Percentiles rank a stretch among this genome's conserved stretches.
Conservation (phyloP, 164 flowering plant species). For the Amborella trichopoda region DNA sequence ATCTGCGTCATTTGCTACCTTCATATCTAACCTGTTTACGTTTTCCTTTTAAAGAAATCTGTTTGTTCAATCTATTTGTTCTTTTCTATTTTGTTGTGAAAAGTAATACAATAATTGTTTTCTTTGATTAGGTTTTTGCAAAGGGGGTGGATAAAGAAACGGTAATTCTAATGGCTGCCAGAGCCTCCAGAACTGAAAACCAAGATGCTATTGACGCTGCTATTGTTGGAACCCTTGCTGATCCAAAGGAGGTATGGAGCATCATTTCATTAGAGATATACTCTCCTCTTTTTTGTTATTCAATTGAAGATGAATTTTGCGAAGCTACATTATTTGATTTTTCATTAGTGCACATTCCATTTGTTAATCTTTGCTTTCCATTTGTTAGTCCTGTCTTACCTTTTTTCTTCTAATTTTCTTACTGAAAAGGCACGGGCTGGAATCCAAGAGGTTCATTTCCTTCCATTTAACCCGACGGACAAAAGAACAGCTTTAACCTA, state of each 20-base stretch:
- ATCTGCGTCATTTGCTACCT: no score
- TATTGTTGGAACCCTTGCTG: constrained; percentile 41
- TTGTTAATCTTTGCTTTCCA: neutral
- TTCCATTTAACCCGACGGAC: constrained; percentile 95
- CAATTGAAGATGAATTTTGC: neutral
- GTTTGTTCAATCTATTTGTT: neutral
- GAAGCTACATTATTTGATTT: neutral
- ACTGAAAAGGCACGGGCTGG: constrained; percentile 64
- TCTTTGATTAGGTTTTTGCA: constrained; percentile 35
- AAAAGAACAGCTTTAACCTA: constrained; percentile 93
- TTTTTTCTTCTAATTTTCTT: neutral
- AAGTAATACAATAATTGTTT: no score
- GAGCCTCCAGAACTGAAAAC: constrained; percentile 40
- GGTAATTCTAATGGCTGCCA: constrained; percentile 47
- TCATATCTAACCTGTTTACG: no score
- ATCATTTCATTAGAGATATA: neutral
- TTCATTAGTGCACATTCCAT: neutral
- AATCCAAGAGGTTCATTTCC: constrained; percentile 82
- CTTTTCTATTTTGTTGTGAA: neutral
- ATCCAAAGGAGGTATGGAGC: constrained; percentile 66
- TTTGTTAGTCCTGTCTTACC: neutral
- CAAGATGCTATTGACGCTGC: constrained; percentile 58
- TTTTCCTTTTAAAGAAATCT: neutral
- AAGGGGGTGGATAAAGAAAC: constrained; percentile 41
- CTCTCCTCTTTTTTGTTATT: neutral